A percentile compares a stretch with the other conserved stretches of the same genome.
These are phyloP conservation scores for Amanita thiersii DNA, from an alignment of 768 basidiomycete genomes.

Conservation along the genomic window DNA sequence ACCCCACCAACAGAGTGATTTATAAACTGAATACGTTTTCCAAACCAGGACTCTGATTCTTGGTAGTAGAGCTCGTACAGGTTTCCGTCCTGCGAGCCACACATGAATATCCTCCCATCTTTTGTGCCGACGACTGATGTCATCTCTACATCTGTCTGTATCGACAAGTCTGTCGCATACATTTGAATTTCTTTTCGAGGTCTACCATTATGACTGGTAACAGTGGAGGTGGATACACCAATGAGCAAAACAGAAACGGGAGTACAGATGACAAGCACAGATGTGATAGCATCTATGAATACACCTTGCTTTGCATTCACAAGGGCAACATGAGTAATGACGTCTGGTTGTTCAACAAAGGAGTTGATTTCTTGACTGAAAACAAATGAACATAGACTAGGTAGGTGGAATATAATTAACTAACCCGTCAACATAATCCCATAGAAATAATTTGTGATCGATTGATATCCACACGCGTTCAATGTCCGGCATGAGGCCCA, in stretches of 20 bases:
- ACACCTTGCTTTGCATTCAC: slow-evolving; percentile 80
- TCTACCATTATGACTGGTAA: slow-evolving; percentile 30
- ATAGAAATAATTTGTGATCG: slow-evolving; percentile 89
- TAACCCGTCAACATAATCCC: slow-evolving; percentile 95
- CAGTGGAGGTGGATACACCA: slow-evolving; percentile 58
- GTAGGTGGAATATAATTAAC: slow-evolving; percentile 18
- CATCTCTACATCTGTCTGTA: slow-evolving; percentile 81
- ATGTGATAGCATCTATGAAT: slow-evolving; percentile 89
- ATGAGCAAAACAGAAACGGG: slow-evolving; percentile 77
- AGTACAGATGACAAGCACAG: slow-evolving; percentile 85
- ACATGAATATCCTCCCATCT: slow-evolving; percentile 89
- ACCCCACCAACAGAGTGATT: slow-evolving; percentile 82
- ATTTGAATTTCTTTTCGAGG: slow-evolving; percentile 72
- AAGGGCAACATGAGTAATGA: slow-evolving; percentile 83
- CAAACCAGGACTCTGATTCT: slow-evolving; percentile 88
- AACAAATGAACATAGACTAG: slow-evolving; percentile 7
- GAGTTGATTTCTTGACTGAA: slow-evolving; percentile 81
- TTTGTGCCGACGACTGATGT: slow-evolving; percentile 68
- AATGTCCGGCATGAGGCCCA: slow-evolving; percentile 90
- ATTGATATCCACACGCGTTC: slow-evolving; percentile 94
- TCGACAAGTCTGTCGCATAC: slow-evolving; percentile 81
- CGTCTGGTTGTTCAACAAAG: slow-evolving; percentile 86
- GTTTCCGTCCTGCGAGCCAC: slow-evolving; percentile 75
- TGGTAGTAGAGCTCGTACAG: slow-evolving; percentile 92
- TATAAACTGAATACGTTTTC: slow-evolving; percentile 73